Evolutionary conservation across 176 grass and related monocot species (phyloP), one percentile per base, ranked within the genome.

Genomic region (Musa beccarii): DNA sequence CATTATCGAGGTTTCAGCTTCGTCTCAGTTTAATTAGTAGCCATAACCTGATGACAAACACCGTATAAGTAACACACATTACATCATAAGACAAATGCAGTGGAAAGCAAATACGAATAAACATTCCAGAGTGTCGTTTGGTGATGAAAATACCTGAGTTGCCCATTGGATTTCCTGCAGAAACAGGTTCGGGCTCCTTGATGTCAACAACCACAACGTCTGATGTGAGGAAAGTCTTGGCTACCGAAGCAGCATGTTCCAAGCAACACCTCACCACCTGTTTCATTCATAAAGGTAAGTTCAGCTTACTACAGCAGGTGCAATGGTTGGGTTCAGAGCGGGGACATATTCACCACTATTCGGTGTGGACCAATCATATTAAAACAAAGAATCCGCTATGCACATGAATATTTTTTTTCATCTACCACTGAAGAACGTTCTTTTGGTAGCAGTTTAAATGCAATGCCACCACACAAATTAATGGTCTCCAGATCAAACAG

Each of bases 261-360:
- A 98, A 78, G 73, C 94, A 98, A 68, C 94, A 98, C 54, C 94
- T 93, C 75, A 98, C 94, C 86, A 98, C 94, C 94, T 98, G 69
- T 49, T 69, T 55, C n/a, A 19, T 55, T 1, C 26, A 56, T 29
- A 26, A 29, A 20, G 26, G 21, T 29, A 15, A 28, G 23, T 29
- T 29, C 23, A 1, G 3, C 34, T 43, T 5, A 43, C 17, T 2
- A 43, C 9, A 34, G 13, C 17, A 43, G 10, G 29, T 1, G 29
- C 10, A 25, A 14, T 23, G 3, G 29, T 29, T 29, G 29, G 4
- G 34, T 4, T 43, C 6, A 4, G 34, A 6, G 34, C 34, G 0
- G 34, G 34, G 34, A 43, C 34, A 43, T 43, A 43, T 43, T 43
- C 34, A 43, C 34, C 34, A 43, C 34, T 43, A 43, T 43, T 6